Conservation (phyloP, 2,329 filamentous ascomycete genomes). For the Pseudocercospora cruenta region DNA sequence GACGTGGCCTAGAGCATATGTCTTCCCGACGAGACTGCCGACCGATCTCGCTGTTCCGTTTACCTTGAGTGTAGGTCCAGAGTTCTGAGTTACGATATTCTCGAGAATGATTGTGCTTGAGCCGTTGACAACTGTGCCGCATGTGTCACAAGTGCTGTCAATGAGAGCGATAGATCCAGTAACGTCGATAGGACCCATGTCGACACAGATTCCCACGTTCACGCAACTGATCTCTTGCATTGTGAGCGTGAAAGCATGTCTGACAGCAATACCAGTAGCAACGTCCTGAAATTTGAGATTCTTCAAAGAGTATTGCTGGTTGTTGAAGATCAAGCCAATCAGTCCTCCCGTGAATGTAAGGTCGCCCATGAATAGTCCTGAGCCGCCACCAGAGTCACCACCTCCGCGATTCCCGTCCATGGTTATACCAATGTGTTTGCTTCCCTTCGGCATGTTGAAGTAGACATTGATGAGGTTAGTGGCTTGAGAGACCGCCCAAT, state of each 20-base stretch:
- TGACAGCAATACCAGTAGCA: slow-evolving; percentile 27
- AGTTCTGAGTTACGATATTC: slow-evolving; percentile 28
- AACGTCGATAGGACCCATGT: slow-evolving; percentile 27
- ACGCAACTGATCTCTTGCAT: slow-evolving; percentile 32
- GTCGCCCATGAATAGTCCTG: slow-evolving; percentile 47
- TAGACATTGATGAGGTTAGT: slow-evolving; percentile 35
- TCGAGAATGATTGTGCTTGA: slow-evolving; percentile 28
- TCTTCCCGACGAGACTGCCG: slow-evolving; percentile 41
- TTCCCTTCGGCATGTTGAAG: slow-evolving; percentile 42
- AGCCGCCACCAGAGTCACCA: slow-evolving; percentile 25
- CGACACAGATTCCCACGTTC: slow-evolving; percentile 34
- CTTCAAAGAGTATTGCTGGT: slow-evolving; percentile 60
- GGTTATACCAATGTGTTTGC: slow-evolving; percentile 43
- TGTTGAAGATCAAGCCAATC: slow-evolving; percentile 58
- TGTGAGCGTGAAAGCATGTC: slow-evolving; percentile 30
- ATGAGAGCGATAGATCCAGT: slow-evolving; percentile 33
- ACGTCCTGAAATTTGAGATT: slow-evolving; percentile 34
- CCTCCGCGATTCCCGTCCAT: slow-evolving; percentile 36
- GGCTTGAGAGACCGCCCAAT: slow-evolving; percentile 38
- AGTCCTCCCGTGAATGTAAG: slow-evolving; percentile 63
- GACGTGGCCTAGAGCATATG: slow-evolving; percentile 29
- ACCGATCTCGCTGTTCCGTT: slow-evolving; percentile 31
- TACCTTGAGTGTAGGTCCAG: slow-evolving; percentile 27
- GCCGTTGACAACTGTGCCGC: slow-evolving; percentile 26
- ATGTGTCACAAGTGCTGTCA: slow-evolving; percentile 28